Conservation (phyloP, 1,284 basidiomycete genomes). For the Flammula alnicola region DNA sequence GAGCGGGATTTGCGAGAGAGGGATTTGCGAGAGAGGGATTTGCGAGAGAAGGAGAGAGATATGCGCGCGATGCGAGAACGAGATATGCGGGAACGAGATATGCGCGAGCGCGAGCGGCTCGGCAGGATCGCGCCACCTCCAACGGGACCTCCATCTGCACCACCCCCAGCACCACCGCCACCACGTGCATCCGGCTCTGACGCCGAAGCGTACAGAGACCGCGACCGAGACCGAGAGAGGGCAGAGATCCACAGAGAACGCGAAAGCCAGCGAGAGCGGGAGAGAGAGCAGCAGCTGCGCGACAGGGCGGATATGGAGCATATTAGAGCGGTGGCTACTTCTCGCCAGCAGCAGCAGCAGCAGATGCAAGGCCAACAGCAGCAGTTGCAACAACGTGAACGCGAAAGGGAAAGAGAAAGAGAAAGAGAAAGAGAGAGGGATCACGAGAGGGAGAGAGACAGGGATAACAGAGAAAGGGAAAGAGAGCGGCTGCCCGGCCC, state of each 20-base stretch:
- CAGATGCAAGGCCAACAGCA: background rate
- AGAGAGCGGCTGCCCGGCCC: slow-evolving; percentile 11
- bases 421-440: slow-evolving; percentile 9
- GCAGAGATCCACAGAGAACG: too few relatives aligned
- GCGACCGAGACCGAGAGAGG: slow-evolving; percentile 8
- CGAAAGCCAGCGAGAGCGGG: slow-evolving; percentile 21
- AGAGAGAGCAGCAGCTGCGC: background rate
- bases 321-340: background rate
- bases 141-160: too few relatives aligned
- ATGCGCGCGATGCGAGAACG: slow-evolving; percentile 6
- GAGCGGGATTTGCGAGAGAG: background rate
- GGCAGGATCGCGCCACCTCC: too few relatives aligned
- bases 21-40: background rate
- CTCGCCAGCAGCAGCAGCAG: slow-evolving; percentile 4
- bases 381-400: background rate
- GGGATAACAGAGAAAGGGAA: slow-evolving; percentile 13
- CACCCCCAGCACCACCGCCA: too few relatives aligned
- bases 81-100: background rate
- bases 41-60: background rate
- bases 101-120: slow-evolving; percentile 1
- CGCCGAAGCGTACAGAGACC: background rate
- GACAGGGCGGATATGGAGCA: background rate
- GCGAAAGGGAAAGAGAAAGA: slow-evolving; percentile 3
- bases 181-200: too few relatives aligned
- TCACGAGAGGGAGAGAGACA: slow-evolving; percentile 14